phyloP scores from a whole-genome alignment of 2,329 filamentous ascomycete genomes.

The Fusarium sp. region DNA sequence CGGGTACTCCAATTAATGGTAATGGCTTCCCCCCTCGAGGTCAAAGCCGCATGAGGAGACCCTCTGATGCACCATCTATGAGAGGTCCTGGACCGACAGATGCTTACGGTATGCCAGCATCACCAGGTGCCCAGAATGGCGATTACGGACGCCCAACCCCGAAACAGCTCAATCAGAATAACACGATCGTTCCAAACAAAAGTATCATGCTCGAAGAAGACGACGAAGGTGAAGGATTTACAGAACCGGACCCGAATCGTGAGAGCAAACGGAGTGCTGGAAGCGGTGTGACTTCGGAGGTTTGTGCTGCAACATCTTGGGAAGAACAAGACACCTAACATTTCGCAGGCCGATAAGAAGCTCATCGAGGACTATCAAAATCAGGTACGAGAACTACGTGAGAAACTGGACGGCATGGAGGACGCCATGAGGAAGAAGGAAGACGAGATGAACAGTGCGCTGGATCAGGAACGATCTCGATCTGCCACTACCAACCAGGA shows the following conservation, averaged over 20 bases:
- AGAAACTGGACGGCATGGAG: conserved; percentile 78
- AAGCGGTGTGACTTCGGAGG: conserved; percentile 50
- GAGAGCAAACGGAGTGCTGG: conserved; percentile 46
- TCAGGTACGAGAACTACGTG: conserved; percentile 78
- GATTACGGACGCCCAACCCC: conserved; percentile 80
- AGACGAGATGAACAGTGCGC: conserved; percentile 64
- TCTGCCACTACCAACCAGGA: conserved; percentile 65
- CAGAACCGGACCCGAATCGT: conserved; percentile 46
- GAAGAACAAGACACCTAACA: conserved; percentile 24
- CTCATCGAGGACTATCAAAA: conserved; percentile 81
- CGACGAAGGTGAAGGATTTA: conserved; percentile 75
- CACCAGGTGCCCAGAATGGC: conserved; percentile 66
- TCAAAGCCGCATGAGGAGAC: conserved; percentile 63
- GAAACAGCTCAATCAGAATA: conserved; percentile 87
- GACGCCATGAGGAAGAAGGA: conserved; percentile 75
- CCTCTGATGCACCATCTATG: conserved; percentile 71
- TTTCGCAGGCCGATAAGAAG: conserved; percentile 70
- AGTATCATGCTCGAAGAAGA: conserved; percentile 98
- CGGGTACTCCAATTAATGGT: conserved; percentile 72
- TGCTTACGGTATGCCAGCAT: conserved; percentile 66
- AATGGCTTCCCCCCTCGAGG: conserved; percentile 59
- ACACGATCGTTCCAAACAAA: conserved; percentile 97
- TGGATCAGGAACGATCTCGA: conserved; percentile 67
- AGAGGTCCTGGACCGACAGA: conserved; percentile 55
- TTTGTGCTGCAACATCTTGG: conserved; percentile 40